Conservation (phyloP, 2,329 filamentous ascomycete species). For the Colletotrichum sp. region DNA sequence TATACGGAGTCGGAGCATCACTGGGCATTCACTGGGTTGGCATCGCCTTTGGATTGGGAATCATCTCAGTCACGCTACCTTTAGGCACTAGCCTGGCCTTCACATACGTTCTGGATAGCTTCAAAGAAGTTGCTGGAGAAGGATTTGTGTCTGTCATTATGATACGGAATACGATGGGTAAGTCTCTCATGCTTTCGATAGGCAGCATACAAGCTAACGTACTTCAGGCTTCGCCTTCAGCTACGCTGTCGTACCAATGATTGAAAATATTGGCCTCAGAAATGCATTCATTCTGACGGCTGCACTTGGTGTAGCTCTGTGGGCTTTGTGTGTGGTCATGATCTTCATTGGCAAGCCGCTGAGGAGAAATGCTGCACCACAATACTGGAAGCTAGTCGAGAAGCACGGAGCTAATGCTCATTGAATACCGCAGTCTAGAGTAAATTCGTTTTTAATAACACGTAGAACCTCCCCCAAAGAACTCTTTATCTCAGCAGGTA, state of each 20-base stretch:
- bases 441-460: neutral
- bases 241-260: slow-evolving; percentile 28
- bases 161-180: slow-evolving; percentile 28
- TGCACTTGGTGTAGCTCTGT: slow-evolving; percentile 21
- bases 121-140: slow-evolving; percentile 27
- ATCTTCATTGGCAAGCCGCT: slow-evolving; percentile 18
- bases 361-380: slow-evolving; percentile 14
- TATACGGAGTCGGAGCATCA: slow-evolving; percentile 27
- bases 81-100: slow-evolving; percentile 26
- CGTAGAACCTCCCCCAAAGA: neutral
- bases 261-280: slow-evolving; percentile 22
- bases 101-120: slow-evolving; percentile 28
- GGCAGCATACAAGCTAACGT: neutral
- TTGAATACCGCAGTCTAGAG: neutral
- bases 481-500: neutral
- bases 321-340: slow-evolving; percentile 12
- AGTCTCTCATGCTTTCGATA: neutral
- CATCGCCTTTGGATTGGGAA: slow-evolving; percentile 24
- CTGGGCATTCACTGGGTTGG: slow-evolving; percentile 28
- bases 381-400: slow-evolving; percentile 25
- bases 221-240: slow-evolving; percentile 26
- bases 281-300: slow-evolving; percentile 25
- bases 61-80: slow-evolving; percentile 25
- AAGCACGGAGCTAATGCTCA: neutral
- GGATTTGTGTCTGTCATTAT: slow-evolving; percentile 25